phyloP scores from a whole-genome alignment of 2,329 filamentous ascomycete species.

The Fusarium chlamydosporum region DNA sequence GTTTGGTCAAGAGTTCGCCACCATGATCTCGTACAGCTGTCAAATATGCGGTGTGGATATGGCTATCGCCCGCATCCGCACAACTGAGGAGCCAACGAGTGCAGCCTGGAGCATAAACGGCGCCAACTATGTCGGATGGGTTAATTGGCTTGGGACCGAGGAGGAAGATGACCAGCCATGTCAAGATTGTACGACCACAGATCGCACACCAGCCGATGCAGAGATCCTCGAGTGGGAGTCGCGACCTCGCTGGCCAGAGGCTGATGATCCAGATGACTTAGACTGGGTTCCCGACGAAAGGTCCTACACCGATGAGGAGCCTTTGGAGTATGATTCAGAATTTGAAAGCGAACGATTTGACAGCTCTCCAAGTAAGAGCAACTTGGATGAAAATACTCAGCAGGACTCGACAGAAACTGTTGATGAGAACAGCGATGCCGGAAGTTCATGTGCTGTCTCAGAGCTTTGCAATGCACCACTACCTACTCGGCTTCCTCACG shows the following conservation, averaged over 20 bases:
- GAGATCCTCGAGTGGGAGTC: background rate
- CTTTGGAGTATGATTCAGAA: conserved; percentile 5
- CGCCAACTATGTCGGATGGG: background rate
- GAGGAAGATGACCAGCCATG: background rate
- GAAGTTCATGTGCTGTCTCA: background rate
- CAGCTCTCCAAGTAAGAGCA: rapidly evolving
- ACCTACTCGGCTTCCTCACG: conserved; percentile 5
- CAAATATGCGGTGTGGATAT: conserved; percentile 23
- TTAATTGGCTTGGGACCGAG: background rate
- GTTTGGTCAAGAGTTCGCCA: no score
- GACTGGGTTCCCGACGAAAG: background rate
- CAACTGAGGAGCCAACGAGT: background rate
- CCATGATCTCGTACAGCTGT: background rate
- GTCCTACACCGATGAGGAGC: background rate
- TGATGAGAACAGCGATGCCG: no score
- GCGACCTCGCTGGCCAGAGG: background rate
- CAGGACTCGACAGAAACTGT: no score
- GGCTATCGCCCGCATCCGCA: conserved; percentile 20
- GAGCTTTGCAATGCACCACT: background rate
- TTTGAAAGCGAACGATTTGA: background rate
- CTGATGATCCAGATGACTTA: background rate
- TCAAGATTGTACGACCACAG: background rate
- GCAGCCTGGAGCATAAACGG: conserved; percentile 15
- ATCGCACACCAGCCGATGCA: background rate
- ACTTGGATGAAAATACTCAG: background rate